Base-by-base conservation (phyloP, 1,284 basidiomycete genomes). In the Coniophora puteana region DNA sequence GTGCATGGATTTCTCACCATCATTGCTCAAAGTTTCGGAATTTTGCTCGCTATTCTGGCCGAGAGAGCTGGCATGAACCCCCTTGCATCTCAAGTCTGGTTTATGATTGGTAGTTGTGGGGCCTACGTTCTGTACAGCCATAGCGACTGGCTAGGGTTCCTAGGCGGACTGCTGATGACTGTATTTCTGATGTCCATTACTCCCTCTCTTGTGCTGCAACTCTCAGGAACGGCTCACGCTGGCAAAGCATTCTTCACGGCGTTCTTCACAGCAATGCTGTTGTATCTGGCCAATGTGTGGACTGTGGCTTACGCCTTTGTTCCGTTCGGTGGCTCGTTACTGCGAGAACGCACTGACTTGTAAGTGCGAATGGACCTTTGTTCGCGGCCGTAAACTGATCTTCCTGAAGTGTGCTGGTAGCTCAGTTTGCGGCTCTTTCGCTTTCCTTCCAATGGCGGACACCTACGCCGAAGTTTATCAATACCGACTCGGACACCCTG, bases 241-340 rank as follows among this genome's bases (percentile, higher is more conserved):
- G 75, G 68, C 13, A 67, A 63, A 46, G 75, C 73, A 4, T 76
- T 76, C 48, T 77, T 74, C 28, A 59, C 68, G 3, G 78, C 80
- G 6, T 76, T 86, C 63, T 53, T 82, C n/a, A 63, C 82, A 11
- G 81, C 83, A 42, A 74, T 74, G 43, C 27, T 90, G 24, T 66
- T 92, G 38, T 79, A 78, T 45, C 70, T 92, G 14, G 77, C 80
- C 20, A 84, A 80, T 46, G 78, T 87, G 5, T 82, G 89, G 63
- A 93, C 92, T 0, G 90, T 92, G 34, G 93, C 93, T 0, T 96
- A 97, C 63, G 93, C 93, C 0, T 96, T 96, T 53, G 90, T 96
- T 3, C 93, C 93, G 0, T n/a, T n/a, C n/a, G 86, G 87, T 1
- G 93, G 91, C 0, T 64, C 74, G 49, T 70, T 83, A 48, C 69